Evolutionary conservation across 495 filamentous ascomycete species (phyloP).

Genomic region (Aspergillus carlsbadensis): DNA sequence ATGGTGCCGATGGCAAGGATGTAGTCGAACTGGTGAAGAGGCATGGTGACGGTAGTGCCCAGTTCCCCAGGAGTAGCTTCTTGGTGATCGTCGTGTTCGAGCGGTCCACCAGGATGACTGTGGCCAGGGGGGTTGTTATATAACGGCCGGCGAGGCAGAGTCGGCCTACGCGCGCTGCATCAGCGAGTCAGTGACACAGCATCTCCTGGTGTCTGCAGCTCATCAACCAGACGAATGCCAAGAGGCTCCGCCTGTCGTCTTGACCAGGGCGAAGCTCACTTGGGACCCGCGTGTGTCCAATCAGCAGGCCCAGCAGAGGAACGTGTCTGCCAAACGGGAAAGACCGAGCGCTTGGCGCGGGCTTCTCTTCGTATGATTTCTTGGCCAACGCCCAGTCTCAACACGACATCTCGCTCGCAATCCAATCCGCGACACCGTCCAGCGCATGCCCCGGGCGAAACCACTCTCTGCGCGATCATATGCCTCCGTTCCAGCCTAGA

Average conservation of each 20-base stretch:
- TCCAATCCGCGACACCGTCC: neutral
- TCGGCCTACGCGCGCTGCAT: neutral
- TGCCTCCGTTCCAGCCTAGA: neutral
- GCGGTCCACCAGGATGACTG: neutral
- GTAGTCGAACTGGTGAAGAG: constrained; percentile 21
- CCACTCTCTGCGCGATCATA: neutral
- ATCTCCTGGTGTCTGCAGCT: neutral
- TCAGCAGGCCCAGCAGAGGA: neutral
- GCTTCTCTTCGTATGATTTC: neutral
- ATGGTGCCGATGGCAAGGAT: constrained; percentile 22
- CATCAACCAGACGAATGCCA: constrained; percentile 2
- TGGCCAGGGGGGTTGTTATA: too few species aligned
- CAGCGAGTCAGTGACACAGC: neutral
- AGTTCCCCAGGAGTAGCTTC: neutral
- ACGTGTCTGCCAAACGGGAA: constrained; percentile 9
- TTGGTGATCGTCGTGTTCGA: neutral
- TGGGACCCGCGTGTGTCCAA: constrained; percentile 10
- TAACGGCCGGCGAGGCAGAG: too few species aligned
- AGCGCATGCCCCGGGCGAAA: neutral
- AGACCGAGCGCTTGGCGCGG: neutral
- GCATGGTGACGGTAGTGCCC: neutral
- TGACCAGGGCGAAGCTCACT: constrained; percentile 4
- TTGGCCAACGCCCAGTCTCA: neutral
- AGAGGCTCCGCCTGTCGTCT: constrained; percentile 8
- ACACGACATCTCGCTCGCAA: too few species aligned